These are phyloP conservation scores for Xylariaceae sp. DNA, from an alignment of 2,329 filamentous ascomycete species.

Conservation along the genomic window DNA sequence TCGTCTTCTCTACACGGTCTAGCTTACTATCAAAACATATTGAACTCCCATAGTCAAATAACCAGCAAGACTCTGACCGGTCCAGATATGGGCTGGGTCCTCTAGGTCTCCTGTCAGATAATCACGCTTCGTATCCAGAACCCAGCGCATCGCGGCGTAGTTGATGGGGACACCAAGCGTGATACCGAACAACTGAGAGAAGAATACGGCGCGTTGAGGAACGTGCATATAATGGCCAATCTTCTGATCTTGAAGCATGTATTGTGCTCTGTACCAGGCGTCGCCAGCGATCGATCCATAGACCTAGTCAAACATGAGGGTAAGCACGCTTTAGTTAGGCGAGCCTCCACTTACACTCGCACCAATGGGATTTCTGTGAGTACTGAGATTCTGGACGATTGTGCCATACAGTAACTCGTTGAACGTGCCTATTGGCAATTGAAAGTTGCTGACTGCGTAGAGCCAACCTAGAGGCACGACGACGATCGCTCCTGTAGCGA, in stretches of 20 bases:
- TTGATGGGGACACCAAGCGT: slow-evolving; percentile 58
- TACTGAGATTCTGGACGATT: slow-evolving; percentile 50
- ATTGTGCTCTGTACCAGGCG: slow-evolving; percentile 56
- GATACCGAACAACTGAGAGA: slow-evolving; percentile 57
- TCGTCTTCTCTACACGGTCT: too few species aligned
- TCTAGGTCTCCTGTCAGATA: slow-evolving; percentile 47
- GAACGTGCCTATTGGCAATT: slow-evolving; percentile 51
- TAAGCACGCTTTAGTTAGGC: neutral
- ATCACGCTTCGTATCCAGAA: slow-evolving; percentile 52
- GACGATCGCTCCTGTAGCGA: slow-evolving; percentile 50
- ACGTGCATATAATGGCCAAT: slow-evolving; percentile 64
- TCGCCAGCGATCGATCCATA: slow-evolving; percentile 59
- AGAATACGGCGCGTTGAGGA: slow-evolving; percentile 55
- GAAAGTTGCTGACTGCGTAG: slow-evolving; percentile 55
- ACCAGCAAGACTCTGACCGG: slow-evolving; percentile 48
- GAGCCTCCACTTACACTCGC: slow-evolving; percentile 36
- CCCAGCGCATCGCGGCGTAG: slow-evolving; percentile 58
- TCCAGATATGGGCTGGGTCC: slow-evolving; percentile 60
- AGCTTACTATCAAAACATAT: slow-evolving; percentile 52
- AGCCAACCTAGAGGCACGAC: slow-evolving; percentile 57
- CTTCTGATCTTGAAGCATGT: slow-evolving; percentile 59
- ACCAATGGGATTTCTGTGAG: slow-evolving; percentile 54
- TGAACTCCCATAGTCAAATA: slow-evolving; percentile 55
- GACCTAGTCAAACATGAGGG: slow-evolving; percentile 23
- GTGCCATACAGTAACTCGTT: slow-evolving; percentile 59